A percentile compares a stretch with the other conserved stretches of the same genome.
These are phyloP conservation scores for Ustilago trichophora DNA, from an alignment of 1,284 basidiomycete genomes.

Conservation along the genomic window DNA sequence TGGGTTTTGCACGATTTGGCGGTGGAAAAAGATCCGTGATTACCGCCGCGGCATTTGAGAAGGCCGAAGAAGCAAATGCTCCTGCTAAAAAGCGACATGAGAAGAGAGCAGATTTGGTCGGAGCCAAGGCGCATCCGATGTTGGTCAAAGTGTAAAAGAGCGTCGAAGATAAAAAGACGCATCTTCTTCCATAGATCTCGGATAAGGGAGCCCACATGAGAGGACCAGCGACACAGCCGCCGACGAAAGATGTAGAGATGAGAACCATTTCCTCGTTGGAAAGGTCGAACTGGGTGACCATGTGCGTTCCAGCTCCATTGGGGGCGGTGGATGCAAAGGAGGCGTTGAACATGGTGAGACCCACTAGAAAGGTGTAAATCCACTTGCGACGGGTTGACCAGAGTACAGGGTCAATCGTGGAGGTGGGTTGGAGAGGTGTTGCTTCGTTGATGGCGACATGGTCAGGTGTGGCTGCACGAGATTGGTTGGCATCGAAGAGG, in stretches of 20 bases:
- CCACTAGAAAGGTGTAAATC: slow-evolving; percentile 25
- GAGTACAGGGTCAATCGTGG: background rate
- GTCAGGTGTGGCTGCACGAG: background rate
- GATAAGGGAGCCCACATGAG: slow-evolving; percentile 46
- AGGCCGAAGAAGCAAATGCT: slow-evolving; percentile 33
- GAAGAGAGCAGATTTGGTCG: slow-evolving; percentile 28
- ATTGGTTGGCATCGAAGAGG: slow-evolving; percentile 1
- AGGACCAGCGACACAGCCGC: slow-evolving; percentile 43
- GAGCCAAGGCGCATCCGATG: slow-evolving; percentile 27
- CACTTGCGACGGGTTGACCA: slow-evolving; percentile 26
- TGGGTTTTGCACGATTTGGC: slow-evolving; percentile 13
- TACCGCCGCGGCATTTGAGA: slow-evolving; percentile 43
- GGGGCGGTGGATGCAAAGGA: slow-evolving; percentile 41
- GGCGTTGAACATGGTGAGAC: slow-evolving; percentile 43
- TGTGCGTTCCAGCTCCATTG: slow-evolving; percentile 20
- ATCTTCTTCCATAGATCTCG: slow-evolving; percentile 24
- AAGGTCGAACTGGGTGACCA: slow-evolving; percentile 17
- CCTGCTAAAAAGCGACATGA: slow-evolving; percentile 33
- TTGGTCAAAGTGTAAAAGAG: slow-evolving; percentile 20
- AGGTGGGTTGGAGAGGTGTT: background rate
- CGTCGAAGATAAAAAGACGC: slow-evolving; percentile 13
- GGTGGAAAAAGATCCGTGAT: slow-evolving; percentile 42
- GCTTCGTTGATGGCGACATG: slow-evolving; percentile 1
- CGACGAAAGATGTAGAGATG: slow-evolving; percentile 36
- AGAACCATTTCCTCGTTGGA: slow-evolving; percentile 31